Base-by-base conservation (phyloP, 257 asterid genomes). In the Eustoma russellianum region DNA sequence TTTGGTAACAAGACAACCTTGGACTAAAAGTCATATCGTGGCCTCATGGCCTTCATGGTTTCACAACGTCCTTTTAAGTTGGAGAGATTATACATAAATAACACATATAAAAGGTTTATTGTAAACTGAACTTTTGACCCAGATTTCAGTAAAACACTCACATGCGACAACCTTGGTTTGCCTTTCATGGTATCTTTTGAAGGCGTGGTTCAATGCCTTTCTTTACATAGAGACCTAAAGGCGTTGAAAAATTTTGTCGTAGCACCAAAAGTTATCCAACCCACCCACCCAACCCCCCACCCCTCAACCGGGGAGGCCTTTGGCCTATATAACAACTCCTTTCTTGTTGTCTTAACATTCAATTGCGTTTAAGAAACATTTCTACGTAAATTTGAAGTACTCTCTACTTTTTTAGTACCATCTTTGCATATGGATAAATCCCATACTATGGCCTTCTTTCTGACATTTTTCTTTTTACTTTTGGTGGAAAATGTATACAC, bases 361-460 rank as follows among this genome's bases (percentile, higher is more conserved):
- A 28, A 43, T 13, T 7, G 48, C 35, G 9, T 30, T 3, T 15
- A 17, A 7, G 24, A 18, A 48, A 52, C 0, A 13, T 34, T 52
- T 2, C 6, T 9, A 13, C 1, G 11, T 16, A 34, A 24, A 24
- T 24, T 24, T 24, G 2, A 24, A 24, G 30, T 24, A 24, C 30
- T 24, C 30, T 24, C 2, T 24, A 24, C 30, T 24, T 24, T 24
- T 48, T 58, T 49, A 6, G 34, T 12, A 33, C 43, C 71, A 75
- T 79, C 85, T 79, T 56, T 63, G 68, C 56, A 10, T 60, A 62
- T 17, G 18, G 59, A 41, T 18, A 59, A 19, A 41, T 68, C 18
- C 54, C 49, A 11, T 13, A 67, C 61, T 34, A 64, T 41, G 19
- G 33, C 40, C 46, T 46, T 44, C 62, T 16, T 33, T 5, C 61